Conservation (phyloP, 2,329 filamentous ascomycete genomes). For the Dactylellina haptotyla region DNA sequence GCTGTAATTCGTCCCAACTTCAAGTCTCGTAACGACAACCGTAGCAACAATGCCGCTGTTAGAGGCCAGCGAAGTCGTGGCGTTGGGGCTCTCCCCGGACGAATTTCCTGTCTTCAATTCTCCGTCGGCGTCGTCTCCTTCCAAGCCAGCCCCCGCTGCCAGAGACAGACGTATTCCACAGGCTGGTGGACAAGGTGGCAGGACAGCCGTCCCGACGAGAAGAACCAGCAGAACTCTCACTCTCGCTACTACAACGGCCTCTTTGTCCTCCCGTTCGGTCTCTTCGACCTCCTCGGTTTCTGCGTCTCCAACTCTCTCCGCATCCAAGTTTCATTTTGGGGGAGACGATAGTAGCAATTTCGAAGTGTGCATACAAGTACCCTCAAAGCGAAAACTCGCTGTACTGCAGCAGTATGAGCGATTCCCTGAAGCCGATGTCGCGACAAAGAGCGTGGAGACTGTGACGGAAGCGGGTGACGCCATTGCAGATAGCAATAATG, state of each 20-base stretch:
- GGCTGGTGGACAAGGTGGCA: not conserved
- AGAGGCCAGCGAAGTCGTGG: conserved; percentile 39
- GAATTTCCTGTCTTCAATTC: conserved; percentile 32
- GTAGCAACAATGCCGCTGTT: conserved; percentile 51
- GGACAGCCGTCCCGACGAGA: not conserved
- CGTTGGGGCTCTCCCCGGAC: conserved; percentile 40
- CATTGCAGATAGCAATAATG: not conserved
- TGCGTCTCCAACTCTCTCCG: conserved; percentile 19
- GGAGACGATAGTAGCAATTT: conserved; percentile 2
- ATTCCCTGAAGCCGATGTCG: conserved; percentile 35
- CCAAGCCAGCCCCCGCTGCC: too few species aligned
- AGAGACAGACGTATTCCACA: too few species aligned
- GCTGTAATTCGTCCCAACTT: too few species aligned
- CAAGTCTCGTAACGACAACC: too few species aligned
- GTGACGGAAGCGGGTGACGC: not conserved
- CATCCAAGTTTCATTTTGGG: conserved; percentile 21
- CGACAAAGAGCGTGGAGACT: not conserved
- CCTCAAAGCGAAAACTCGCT: conserved; percentile 38
- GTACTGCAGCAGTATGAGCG: conserved; percentile 29
- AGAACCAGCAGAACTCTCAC: conserved; percentile 2
- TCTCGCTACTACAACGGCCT: not conserved
- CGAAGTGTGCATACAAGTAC: conserved; percentile 44
- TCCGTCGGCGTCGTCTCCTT: not conserved
- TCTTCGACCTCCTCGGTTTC: conserved; percentile 24
- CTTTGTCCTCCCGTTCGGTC: conserved; percentile 11